Evolutionary conservation across 768 basidiomycete species (phyloP), one percentile per base, ranked within the genome.

Genomic region (Russula lepida): DNA sequence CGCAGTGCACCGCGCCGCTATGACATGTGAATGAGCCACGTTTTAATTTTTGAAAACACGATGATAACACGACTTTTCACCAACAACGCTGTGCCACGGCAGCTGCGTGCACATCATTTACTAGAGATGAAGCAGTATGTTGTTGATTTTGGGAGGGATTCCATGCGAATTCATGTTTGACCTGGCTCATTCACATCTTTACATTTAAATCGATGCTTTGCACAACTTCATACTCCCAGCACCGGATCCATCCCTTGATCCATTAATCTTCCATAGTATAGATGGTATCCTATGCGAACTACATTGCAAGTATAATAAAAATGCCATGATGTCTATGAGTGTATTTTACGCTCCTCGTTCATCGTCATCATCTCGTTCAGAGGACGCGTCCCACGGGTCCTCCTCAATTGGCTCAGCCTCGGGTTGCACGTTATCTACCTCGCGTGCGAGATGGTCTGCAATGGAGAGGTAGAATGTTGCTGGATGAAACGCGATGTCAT

Each of bases 391-490:
- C 66, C 66, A 65, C 12, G 66, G 62, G 39, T 67, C 66, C 43
- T 66, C 65, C 21, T 61, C 62, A 27, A 41, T 35, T 6, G 47
- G 12, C 9, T 37, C 66, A 17, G 25, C 11, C 51, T 51, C 54
- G 28, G 57, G 58, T 37, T 69, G 70, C 61, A 78, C 77, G 1
- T 82, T 83, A 68, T 92, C 91, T 28, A 90, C 91, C 54, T 85
- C 84, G 9, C 81, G 78, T 2, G 91, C 89, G 28, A 93, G 74
- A 74, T 88, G 80, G 70, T 92, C 88, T 7, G 80, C 88, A 47
- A 93, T 81, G 43, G 88, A 85, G 6, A 92, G 81, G 69, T 95
- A 98, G 72, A 98, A 98, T 9, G 88, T 91, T 23, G 88, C 89
- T 2, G 93, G 92, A 59, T 87, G 86, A 77, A 97, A 98, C 60